Conservation (phyloP, 208 protist genomes). For the Crithidia brevicula region DNA sequence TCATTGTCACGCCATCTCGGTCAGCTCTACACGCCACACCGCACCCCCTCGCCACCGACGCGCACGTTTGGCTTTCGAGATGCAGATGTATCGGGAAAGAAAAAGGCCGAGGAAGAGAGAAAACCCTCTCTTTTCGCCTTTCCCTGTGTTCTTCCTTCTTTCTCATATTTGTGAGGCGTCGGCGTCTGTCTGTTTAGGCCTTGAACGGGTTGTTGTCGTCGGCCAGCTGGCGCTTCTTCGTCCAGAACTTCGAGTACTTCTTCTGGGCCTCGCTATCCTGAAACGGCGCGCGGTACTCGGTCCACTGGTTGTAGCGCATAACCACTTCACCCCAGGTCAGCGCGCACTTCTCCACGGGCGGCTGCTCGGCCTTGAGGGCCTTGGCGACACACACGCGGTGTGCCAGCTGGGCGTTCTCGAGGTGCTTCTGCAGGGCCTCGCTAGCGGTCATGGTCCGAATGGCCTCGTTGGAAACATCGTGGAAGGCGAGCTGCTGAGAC, state of each 20-base stretch:
- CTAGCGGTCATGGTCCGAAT: conserved; percentile 74
- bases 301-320: conserved; percentile 87
- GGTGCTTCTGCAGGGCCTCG: conserved; percentile 86
- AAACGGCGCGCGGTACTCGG: conserved; percentile 87
- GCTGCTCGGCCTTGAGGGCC: conserved; percentile 71
- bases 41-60: too few species aligned
- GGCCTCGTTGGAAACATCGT: conserved; percentile 83
- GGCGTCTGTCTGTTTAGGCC: too few species aligned
- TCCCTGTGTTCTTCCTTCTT: not conserved
- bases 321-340: conserved; percentile 92
- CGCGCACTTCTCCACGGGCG: conserved; percentile 83
- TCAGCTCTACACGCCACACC: too few species aligned
- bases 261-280: conserved; percentile 68
- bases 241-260: conserved; percentile 89
- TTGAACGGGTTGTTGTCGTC: conserved; percentile 59
- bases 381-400: conserved; percentile 90
- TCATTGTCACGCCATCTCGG: too few species aligned
- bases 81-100: too few species aligned
- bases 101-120: too few species aligned
- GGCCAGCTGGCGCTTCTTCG: conserved; percentile 76
- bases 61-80: too few species aligned
- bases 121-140: not conserved
- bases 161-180: not conserved
- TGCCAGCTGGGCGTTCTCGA: conserved; percentile 89
- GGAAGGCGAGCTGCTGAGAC: conserved; percentile 65